phyloP scores from a whole-genome alignment of 1,284 basidiomycete species.

The Pyrrhoderma noxium region DNA sequence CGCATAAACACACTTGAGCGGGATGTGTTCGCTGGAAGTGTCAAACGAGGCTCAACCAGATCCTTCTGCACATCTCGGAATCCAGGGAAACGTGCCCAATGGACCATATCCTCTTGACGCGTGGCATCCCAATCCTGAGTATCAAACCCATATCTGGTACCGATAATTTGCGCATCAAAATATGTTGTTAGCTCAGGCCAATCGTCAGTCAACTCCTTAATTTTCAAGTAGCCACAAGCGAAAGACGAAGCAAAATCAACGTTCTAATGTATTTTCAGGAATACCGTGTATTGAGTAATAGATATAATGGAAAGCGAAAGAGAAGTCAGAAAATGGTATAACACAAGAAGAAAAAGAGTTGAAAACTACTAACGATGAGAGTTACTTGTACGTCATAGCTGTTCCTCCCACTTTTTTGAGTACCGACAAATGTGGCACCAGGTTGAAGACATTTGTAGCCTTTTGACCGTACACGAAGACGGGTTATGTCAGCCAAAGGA shows the following conservation, averaged over 20 bases:
- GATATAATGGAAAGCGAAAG: not conserved
- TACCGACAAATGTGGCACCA: slow-evolving; percentile 70
- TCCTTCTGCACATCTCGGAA: slow-evolving; percentile 73
- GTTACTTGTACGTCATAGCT: slow-evolving; percentile 81
- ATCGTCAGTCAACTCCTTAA: slow-evolving; percentile 82
- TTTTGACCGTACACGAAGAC: slow-evolving; percentile 63
- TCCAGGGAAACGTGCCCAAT: slow-evolving; percentile 89
- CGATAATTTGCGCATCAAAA: slow-evolving; percentile 92
- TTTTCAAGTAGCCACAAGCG: slow-evolving; percentile 83
- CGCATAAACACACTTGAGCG: slow-evolving; percentile 85
- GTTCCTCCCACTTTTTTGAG: slow-evolving; percentile 77
- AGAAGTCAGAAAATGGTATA: slow-evolving; percentile 9
- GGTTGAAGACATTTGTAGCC: slow-evolving; percentile 77
- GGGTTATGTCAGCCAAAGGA: slow-evolving; percentile 66
- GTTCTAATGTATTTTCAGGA: no score
- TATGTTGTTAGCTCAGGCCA: slow-evolving; percentile 89
- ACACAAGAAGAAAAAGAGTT: slow-evolving; percentile 6
- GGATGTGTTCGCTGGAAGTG: slow-evolving; percentile 62
- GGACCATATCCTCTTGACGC: slow-evolving; percentile 82
- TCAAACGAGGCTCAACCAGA: slow-evolving; percentile 66
- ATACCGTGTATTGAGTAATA: no score
- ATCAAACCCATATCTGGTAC: slow-evolving; percentile 78
- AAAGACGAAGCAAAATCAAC: slow-evolving; percentile 76
- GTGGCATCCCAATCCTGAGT: slow-evolving; percentile 83
- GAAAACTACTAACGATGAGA: slow-evolving; percentile 56